These are phyloP conservation scores for Acaromyces ingoldii DNA, from an alignment of 1,284 basidiomycete species.

Conservation along the genomic window DNA sequence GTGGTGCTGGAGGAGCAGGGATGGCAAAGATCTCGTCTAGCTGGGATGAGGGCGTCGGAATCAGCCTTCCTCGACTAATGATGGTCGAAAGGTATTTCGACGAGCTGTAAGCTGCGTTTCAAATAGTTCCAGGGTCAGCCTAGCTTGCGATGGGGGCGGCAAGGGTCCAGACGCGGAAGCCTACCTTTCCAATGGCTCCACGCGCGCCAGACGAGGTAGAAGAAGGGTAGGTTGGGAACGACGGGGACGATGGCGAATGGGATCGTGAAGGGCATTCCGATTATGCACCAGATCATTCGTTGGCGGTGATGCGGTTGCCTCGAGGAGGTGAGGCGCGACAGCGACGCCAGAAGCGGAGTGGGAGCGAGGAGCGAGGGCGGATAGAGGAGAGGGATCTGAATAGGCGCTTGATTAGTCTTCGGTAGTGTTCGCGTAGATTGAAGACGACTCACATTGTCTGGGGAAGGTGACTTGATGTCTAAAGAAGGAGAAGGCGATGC, in stretches of 20 bases:
- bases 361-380: constrained; percentile 26
- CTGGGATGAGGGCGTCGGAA: constrained; percentile 26
- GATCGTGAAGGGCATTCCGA: constrained; percentile 42
- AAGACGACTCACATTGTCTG: background rate
- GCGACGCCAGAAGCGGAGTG: constrained; percentile 21
- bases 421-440: background rate
- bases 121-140: too few species aligned
- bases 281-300: constrained; percentile 31
- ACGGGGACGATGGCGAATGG: constrained; percentile 47
- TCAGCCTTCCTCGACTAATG: constrained; percentile 25
- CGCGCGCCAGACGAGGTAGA: constrained; percentile 48
- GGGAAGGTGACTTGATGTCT: background rate
- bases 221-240: constrained; percentile 47
- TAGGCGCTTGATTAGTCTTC: background rate
- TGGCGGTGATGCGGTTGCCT: constrained; percentile 39
- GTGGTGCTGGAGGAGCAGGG: background rate
- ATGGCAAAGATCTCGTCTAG: constrained; percentile 19
- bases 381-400: constrained; percentile 36
- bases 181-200: constrained; percentile 44
- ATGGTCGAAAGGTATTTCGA: constrained; percentile 29
- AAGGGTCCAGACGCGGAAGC: too few species aligned
- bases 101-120: constrained; percentile 34
- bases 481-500: background rate
- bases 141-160: too few species aligned
- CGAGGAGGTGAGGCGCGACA: constrained; percentile 25